phyloP scores from a whole-genome alignment of 2,329 filamentous ascomycete species.

The Talaromyces sp. region DNA sequence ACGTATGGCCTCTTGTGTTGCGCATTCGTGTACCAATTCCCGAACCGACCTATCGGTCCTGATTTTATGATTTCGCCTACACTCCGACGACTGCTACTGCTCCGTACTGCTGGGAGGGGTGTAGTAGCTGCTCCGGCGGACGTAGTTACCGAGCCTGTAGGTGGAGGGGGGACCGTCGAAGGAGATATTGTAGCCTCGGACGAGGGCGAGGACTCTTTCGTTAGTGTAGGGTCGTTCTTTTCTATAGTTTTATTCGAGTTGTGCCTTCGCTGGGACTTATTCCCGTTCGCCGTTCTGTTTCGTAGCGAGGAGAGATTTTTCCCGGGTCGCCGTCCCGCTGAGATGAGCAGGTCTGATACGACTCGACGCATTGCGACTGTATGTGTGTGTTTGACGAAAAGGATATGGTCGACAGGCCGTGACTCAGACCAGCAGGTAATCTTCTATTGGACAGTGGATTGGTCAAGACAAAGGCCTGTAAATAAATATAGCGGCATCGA shows the following conservation, averaged over 20 bases:
- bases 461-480: background rate
- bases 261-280: background rate
- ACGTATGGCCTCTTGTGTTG: slow-evolving; percentile 70
- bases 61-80: slow-evolving; percentile 27
- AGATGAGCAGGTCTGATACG: slow-evolving; percentile 2
- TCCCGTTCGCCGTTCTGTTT: background rate
- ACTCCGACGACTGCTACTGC: slow-evolving; percentile 19
- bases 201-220: slow-evolving; percentile 18
- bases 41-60: slow-evolving; percentile 31
- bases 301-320: slow-evolving; percentile 11
- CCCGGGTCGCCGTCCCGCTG: slow-evolving; percentile 14
- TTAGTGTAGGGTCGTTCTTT: slow-evolving; percentile 10
- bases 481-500: background rate
- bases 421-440: background rate
- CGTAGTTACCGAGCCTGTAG: slow-evolving; percentile 19
- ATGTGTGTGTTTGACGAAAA: background rate
- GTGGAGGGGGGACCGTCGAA: slow-evolving; percentile 1
- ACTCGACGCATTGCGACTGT: slow-evolving; percentile 9
- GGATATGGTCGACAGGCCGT: background rate
- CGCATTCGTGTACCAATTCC: slow-evolving; percentile 60
- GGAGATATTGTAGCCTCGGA: slow-evolving; percentile 15
- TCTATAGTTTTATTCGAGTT: slow-evolving; percentile 7
- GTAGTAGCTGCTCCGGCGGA: slow-evolving; percentile 25
- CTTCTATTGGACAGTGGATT: background rate
- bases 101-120: slow-evolving; percentile 16